A percentile compares a stretch with the other conserved stretches of the same genome.
Conservation (phyloP, 371 early-diverging fungal species). For the Phascolomyces articulosus region DNA sequence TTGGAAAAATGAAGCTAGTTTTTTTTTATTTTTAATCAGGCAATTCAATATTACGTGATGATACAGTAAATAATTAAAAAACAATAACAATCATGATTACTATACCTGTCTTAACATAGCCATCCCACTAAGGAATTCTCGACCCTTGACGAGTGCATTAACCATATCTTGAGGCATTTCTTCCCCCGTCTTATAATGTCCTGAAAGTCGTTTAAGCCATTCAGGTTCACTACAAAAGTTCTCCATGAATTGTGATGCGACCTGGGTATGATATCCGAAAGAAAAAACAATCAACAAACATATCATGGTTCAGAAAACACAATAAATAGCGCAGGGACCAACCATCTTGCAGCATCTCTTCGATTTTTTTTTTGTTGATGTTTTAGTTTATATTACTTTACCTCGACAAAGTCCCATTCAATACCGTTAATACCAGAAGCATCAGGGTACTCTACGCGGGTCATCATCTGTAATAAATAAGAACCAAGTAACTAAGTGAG, state of each 20-base stretch:
- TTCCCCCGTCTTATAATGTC: slow-evolving; percentile 62
- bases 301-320: background rate
- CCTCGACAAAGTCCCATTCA: slow-evolving; percentile 67
- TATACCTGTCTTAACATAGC: slow-evolving; percentile 62
- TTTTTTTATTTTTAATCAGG: no score
- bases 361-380: no score
- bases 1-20: slow-evolving; percentile 61
- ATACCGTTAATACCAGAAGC: slow-evolving; percentile 73
- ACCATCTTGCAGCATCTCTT: background rate
- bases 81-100: background rate
- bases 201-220: slow-evolving; percentile 58
- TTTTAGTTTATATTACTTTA: no score
- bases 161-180: slow-evolving; percentile 68
- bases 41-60: background rate
- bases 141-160: slow-evolving; percentile 50
- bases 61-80: background rate
- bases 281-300: no score
- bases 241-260: slow-evolving; percentile 76
- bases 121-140: slow-evolving; percentile 60
- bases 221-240: slow-evolving; percentile 68
- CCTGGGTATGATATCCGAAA: slow-evolving; percentile 41
- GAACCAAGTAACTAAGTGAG: background rate
- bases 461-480: slow-evolving; percentile 51
- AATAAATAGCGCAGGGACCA: background rate
- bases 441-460: slow-evolving; percentile 66